phyloP scores from a whole-genome alignment of 352 stramenopile species.

The Pythium oligandrum region DNA sequence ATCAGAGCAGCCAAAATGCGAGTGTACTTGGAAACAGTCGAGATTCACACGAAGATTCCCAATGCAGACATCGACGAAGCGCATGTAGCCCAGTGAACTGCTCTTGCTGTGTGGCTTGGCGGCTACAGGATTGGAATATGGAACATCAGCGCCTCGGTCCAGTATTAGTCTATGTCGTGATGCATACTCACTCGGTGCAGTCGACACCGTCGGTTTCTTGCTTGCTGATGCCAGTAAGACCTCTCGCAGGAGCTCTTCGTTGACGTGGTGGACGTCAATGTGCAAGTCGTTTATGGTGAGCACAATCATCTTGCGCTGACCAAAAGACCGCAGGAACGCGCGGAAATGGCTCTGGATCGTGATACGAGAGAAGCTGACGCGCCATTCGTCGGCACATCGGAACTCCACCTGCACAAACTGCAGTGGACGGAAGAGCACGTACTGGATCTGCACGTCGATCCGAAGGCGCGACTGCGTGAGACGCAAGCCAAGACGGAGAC shows the following conservation, averaged over 20 bases:
- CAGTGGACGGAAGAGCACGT: conserved; percentile 39
- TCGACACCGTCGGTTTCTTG: conserved; percentile 5
- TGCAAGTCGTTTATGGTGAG: conserved; percentile 45
- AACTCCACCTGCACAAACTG: conserved; percentile 46
- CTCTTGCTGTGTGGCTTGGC: conserved; percentile 1
- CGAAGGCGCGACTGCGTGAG: conserved; percentile 15
- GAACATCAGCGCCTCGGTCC: neutral
- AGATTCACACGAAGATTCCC: conserved; percentile 28
- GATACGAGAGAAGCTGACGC: conserved; percentile 40
- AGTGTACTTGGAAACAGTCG: conserved; percentile 28
- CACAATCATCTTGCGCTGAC: conserved; percentile 65
- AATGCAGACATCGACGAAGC: conserved; percentile 57
- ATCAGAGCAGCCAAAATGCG: conserved; percentile 31
- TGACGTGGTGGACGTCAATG: conserved; percentile 27
- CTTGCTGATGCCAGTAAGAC: neutral
- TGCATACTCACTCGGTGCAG: neutral
- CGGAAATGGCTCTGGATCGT: conserved; percentile 42
- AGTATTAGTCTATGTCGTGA: neutral
- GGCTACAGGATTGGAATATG: neutral
- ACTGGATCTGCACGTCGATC: conserved; percentile 33
- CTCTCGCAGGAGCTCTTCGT: conserved; percentile 31
- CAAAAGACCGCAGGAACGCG: conserved; percentile 71
- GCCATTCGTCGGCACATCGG: conserved; percentile 25
- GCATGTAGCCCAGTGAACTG: conserved; percentile 51
- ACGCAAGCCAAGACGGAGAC: conserved; percentile 29